phyloP scores from a whole-genome alignment of 2,329 filamentous ascomycete species.

The Pseudopithomyces chartarum region DNA sequence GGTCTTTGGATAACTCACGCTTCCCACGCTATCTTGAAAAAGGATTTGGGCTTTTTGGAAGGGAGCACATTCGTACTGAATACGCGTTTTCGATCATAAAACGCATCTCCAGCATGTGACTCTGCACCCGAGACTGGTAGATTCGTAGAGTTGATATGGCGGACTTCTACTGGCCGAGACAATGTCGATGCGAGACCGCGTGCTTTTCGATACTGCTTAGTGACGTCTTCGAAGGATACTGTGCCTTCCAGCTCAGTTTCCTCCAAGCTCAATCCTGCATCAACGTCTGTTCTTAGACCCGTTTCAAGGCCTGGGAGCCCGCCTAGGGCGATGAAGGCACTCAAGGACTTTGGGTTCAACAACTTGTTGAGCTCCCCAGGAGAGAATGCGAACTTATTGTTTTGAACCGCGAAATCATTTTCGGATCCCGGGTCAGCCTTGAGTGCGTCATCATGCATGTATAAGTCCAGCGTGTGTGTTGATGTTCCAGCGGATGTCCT shows the following conservation, averaged over 20 bases:
- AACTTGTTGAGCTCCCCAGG: conserved; percentile 59
- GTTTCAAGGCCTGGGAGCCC: conserved; percentile 56
- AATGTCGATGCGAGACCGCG: conserved; percentile 15
- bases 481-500: conserved; percentile 25
- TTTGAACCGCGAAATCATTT: conserved; percentile 27
- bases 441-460: conserved; percentile 28
- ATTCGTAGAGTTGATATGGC: conserved; percentile 17
- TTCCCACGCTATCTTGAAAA: conserved; percentile 66
- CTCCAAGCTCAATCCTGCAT: conserved; percentile 55
- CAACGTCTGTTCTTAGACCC: conserved; percentile 55
- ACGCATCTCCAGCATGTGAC: conserved; percentile 29
- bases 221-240: conserved; percentile 55
- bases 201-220: conserved; percentile 36
- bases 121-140: conserved; percentile 11
- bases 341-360: conserved; percentile 52
- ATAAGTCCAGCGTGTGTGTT: conserved; percentile 25
- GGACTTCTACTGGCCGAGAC: conserved; percentile 18
- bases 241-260: conserved; percentile 52
- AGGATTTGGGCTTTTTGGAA: conserved; percentile 64
- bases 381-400: conserved; percentile 59
- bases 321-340: conserved; percentile 57
- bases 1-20: conserved; percentile 41
- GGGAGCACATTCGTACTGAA: conserved; percentile 67
- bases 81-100: conserved; percentile 61
- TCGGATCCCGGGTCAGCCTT: conserved; percentile 28